phyloP scores from a whole-genome alignment of 805 yeast genomes.

The Cyberlindnera petersonii region DNA sequence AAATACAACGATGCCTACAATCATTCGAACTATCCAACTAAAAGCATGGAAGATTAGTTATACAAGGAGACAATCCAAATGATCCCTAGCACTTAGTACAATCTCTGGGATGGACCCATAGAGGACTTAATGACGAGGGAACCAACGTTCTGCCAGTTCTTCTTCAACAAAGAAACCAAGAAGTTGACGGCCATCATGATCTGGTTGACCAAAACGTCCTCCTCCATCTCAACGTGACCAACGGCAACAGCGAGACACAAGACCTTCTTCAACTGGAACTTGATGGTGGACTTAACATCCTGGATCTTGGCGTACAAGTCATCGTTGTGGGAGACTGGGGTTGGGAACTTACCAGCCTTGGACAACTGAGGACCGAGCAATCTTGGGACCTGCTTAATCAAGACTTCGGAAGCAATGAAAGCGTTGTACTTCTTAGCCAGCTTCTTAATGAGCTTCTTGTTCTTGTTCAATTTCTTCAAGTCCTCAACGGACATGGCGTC shows the following conservation, averaged over 20 bases:
- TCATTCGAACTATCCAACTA: no score
- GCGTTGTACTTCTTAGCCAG: slow-evolving; percentile 99
- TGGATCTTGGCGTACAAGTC: slow-evolving; percentile 93
- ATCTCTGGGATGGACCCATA: slow-evolving; percentile 99
- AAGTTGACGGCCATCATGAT: slow-evolving; percentile 98
- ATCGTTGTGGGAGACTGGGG: slow-evolving; percentile 99
- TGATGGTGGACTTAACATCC: slow-evolving; percentile 98
- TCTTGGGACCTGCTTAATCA: slow-evolving; percentile 99
- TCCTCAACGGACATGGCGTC: slow-evolving; percentile 99
- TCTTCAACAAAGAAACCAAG: slow-evolving; percentile 98
- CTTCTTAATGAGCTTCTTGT: slow-evolving; percentile 99
- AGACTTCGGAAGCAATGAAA: slow-evolving; percentile 97
- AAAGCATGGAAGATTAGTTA: slow-evolving; percentile 1
- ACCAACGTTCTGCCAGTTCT: slow-evolving; percentile 99
- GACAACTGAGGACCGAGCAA: slow-evolving; percentile 99
- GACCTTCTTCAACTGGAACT: slow-evolving; percentile 99
- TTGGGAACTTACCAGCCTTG: slow-evolving; percentile 99
- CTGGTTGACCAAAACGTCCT: slow-evolving; percentile 93
- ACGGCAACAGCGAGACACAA: slow-evolving; percentile 99
- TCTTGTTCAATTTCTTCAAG: slow-evolving; percentile 99
- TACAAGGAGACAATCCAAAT: slow-evolving; percentile 1
- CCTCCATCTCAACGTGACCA: slow-evolving; percentile 99
- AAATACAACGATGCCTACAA: no score
- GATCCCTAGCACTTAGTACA: slow-evolving; percentile 62
- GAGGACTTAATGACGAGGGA: slow-evolving; percentile 98